Evolutionary conservation across 2,329 filamentous ascomycete species (phyloP), one percentile per base, ranked within the genome.

Genomic region (Epichloe sylvatica): DNA sequence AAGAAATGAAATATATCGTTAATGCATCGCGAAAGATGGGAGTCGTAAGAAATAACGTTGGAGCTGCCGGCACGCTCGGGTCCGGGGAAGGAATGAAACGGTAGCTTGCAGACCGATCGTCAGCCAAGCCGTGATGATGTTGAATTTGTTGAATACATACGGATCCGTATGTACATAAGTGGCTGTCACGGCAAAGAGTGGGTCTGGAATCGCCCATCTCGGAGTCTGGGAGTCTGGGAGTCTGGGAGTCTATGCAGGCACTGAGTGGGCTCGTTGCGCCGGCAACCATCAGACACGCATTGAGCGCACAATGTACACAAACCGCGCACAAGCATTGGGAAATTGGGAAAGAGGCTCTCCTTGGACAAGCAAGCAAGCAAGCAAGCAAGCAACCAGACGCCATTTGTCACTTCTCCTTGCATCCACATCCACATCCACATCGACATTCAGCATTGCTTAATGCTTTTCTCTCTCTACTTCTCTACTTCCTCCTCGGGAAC

Each of bases 261-360:
- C 7, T 25, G n/a, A n/a, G 15, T 15, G 13, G 15, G 5, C 21
- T 47, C 36, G 53, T 53, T 55, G 52, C 52, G 46, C 50, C 57
- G 52, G 63, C 63, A 66, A 66, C 63, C 46, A 47, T 8, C 15
- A 38, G 34, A 23, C 23, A 19, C 8, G 45, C 17, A 33, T 13
- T 15, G 15, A 30, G 49, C 23, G 21, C 6, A 17, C 51, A 61
- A 65, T 63, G 60, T 66, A 66, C 62, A 66, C 63, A 66, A 65
- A 64, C 56, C 56, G 36, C 40, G 42, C 40, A 39, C 45, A 23
- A 21, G 35, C 13, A 30, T 30, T 30, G 8, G 8, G 25, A 30
- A 9, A 46, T 25, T 33, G 11, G 51, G 45, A 45, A 50, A 50
- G 47, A 52, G 51, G 50, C 47, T 44, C 19, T 47, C 39, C 46